phyloP scores from a whole-genome alignment of 2,329 filamentous ascomycete species.

The Fusarium duplospermum region DNA sequence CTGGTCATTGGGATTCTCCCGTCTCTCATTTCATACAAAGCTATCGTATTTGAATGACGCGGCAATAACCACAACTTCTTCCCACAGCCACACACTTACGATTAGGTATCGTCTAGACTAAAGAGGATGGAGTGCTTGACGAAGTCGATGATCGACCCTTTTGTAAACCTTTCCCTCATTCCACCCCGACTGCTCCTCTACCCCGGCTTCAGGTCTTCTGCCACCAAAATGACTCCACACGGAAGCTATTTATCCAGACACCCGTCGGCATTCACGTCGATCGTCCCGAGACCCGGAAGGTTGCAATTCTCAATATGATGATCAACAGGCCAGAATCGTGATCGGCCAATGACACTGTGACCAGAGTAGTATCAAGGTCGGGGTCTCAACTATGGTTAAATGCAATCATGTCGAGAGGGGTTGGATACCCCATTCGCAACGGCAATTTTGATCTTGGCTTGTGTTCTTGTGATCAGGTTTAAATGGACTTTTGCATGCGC shows the following conservation, averaged over 20 bases:
- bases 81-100: background rate
- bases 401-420: background rate
- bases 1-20: background rate
- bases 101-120: background rate
- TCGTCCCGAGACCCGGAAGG: background rate
- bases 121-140: background rate
- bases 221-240: background rate
- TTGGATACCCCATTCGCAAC: background rate
- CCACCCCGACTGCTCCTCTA: background rate
- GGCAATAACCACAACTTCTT: background rate
- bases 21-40: background rate
- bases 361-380: background rate
- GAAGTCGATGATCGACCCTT: background rate
- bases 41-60: background rate
- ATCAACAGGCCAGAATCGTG: background rate
- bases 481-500: background rate
- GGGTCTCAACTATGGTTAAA: background rate
- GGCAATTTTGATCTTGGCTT: background rate
- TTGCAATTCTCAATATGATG: background rate
- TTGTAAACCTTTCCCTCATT: background rate
- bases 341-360: background rate
- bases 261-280: background rate
- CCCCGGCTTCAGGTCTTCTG: background rate
- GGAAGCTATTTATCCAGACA: background rate
- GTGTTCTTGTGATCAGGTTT: background rate